These are phyloP conservation scores for Backusella macrospora DNA, from an alignment of 192 early-diverging fungal genomes.

Conservation along the genomic window DNA sequence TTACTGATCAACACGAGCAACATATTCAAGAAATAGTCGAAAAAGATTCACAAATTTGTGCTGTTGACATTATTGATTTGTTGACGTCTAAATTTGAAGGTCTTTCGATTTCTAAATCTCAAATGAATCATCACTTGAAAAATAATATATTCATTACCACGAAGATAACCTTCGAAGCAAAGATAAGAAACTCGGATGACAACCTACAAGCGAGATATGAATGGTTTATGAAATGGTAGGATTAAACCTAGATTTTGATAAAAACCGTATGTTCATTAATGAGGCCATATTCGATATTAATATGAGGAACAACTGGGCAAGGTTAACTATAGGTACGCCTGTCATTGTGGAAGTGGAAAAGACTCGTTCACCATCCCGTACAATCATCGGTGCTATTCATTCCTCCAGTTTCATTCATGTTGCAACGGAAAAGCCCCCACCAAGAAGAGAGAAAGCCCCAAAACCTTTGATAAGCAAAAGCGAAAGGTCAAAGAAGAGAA, in stretches of 20 bases:
- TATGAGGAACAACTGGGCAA: conserved; percentile 12
- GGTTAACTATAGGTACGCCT: conserved; percentile 15
- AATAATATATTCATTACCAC: neutral
- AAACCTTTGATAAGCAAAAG: neutral
- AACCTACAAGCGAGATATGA: neutral
- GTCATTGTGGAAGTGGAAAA: conserved; percentile 3
- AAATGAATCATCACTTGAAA: neutral
- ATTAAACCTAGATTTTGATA: conserved; percentile 10
- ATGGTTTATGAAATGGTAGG: conserved; percentile 15
- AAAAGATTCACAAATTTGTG: no score
- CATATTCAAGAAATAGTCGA: no score
- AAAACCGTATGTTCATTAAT: conserved; percentile 15
- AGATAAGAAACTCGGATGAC: conserved; percentile 2
- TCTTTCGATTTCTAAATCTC: neutral
- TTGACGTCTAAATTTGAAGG: neutral
- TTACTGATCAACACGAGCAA: no score
- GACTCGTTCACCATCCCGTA: neutral
- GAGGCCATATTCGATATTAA: neutral
- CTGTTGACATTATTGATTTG: neutral
- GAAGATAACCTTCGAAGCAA: neutral
- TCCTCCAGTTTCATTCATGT: no score
- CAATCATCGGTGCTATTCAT: no score
- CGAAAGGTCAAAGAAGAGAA: neutral
- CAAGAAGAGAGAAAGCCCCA: conserved; percentile 1
- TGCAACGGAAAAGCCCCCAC: neutral